phyloP scores from a whole-genome alignment of 345 rosid genomes.

The Melaleuca alternifolia region DNA sequence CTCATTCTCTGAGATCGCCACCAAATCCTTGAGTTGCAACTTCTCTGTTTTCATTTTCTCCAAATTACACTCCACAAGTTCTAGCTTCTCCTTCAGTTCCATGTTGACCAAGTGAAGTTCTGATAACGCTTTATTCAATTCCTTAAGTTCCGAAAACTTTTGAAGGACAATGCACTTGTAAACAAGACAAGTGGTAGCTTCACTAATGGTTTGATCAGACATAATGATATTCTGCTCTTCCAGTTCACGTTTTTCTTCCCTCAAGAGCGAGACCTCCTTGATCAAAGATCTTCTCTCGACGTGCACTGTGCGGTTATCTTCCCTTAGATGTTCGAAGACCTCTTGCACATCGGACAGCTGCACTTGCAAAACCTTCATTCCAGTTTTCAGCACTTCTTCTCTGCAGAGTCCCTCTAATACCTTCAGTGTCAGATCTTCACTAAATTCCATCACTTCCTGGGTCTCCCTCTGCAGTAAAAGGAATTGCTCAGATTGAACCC shows the following conservation, averaged over 20 bases:
- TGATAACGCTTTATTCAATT: slow-evolving; percentile 25
- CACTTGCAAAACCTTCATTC: slow-evolving; percentile 33
- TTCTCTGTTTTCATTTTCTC: slow-evolving; percentile 24
- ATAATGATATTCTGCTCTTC: slow-evolving; percentile 51
- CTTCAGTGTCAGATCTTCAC: slow-evolving; percentile 42
- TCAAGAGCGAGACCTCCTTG: slow-evolving; percentile 26
- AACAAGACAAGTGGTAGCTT: slow-evolving; percentile 43
- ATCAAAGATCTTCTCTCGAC: slow-evolving; percentile 39
- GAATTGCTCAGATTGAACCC: slow-evolving; percentile 32
- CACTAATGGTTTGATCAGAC: slow-evolving; percentile 40
- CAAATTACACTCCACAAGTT: slow-evolving; percentile 25
- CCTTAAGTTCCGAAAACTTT: slow-evolving; percentile 31
- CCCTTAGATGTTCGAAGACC: slow-evolving; percentile 31
- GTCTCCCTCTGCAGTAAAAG: slow-evolving; percentile 29
- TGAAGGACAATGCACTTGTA: slow-evolving; percentile 37
- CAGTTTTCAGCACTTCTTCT: slow-evolving; percentile 49
- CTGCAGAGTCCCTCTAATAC: slow-evolving; percentile 36
- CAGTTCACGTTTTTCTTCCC: slow-evolving; percentile 33
- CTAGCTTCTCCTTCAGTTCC: slow-evolving; percentile 45
- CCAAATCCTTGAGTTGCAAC: slow-evolving; percentile 21
- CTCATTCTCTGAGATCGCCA: slow-evolving; percentile 25
- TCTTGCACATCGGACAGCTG: slow-evolving; percentile 34
- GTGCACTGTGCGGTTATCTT: slow-evolving; percentile 35
- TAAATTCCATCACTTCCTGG: slow-evolving; percentile 23
- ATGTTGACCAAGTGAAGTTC: slow-evolving; percentile 32